phyloP scores from a whole-genome alignment of 495 filamentous ascomycete species.

The Xylaria scruposa region DNA sequence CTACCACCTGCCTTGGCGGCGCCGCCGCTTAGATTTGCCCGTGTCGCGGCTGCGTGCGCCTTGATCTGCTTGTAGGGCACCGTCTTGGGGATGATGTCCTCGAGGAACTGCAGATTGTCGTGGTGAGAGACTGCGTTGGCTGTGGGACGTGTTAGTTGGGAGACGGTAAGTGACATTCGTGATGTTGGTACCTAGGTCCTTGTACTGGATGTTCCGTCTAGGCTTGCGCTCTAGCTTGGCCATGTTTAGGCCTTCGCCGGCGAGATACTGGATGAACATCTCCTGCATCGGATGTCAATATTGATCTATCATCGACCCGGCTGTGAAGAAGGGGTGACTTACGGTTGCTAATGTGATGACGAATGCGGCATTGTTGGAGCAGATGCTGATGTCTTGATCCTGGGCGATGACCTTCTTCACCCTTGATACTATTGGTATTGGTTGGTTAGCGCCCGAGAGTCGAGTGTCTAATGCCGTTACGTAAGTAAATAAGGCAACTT shows the following conservation, averaged over 20 bases:
- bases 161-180: background rate
- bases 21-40: conserved; percentile 48
- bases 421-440: conserved; percentile 71
- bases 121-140: conserved; percentile 86
- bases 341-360: conserved; percentile 90
- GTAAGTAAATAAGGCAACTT: conserved; percentile 44
- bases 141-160: conserved; percentile 36
- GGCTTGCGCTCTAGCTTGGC: conserved; percentile 91
- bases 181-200: conserved; percentile 64
- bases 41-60: conserved; percentile 52
- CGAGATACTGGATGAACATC: conserved; percentile 94
- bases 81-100: conserved; percentile 88
- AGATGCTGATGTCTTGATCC: conserved; percentile 82
- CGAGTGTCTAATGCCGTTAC: background rate
- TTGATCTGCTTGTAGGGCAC: conserved; percentile 81
- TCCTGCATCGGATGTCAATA: conserved; percentile 62
- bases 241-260: conserved; percentile 83
- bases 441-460: conserved; percentile 7
- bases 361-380: conserved; percentile 94
- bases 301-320: conserved; percentile 13
- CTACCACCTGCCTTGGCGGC: conserved; percentile 26
- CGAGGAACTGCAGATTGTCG: conserved; percentile 94
- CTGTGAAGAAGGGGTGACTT: conserved; percentile 35
- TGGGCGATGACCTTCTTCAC: conserved; percentile 92
- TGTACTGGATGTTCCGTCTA: conserved; percentile 93